Base-by-base conservation (phyloP, 129 eudicot genomes). In the Lonicera japonica region DNA sequence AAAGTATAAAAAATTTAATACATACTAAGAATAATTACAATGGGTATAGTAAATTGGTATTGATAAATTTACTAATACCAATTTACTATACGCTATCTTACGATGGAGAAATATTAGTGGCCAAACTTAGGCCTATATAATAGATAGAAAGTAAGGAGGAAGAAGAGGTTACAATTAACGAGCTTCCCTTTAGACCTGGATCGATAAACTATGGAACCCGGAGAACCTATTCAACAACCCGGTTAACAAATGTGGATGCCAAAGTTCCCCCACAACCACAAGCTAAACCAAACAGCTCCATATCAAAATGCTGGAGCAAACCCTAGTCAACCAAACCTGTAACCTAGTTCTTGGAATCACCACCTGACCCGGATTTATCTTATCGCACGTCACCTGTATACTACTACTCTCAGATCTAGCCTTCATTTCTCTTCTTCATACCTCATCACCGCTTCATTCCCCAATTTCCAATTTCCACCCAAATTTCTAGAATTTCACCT, bases 211-310 rank as follows among this genome's bases (percentile, higher is more conserved):
- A 8, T 50, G 55, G 25, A 64, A 69, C 8, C 80, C 82, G 57
- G 77, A 61, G 51, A 76, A 54, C 23, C 56, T 72, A 55, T 61
- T 64, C 5, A 60, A 70, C 21, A 67, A 46, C 38, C 80, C 79
- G 10, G 80, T 22, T 19, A 87, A 74, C 68, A 82, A 64, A 20
- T 63, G 77, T 6, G 94, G 95, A 56, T 78, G 87, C 94, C 94
- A 91, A 20, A 91, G 86, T 77, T 80, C 94, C 45, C 86, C 84
- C 53, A 84, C 82, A 1, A 90, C 80, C 29, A 91, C 78, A 38
- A 91, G 88, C 74, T 91, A 95, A 63, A 87, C 88, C 75, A 91
- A 65, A 77, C 90, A 80, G 54, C 96, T 87, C 98, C 98, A 91
- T 67, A 91, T 76, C 69, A 91, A 77, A 79, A 91, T 91, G 73